These are phyloP conservation scores for Coniophora puteana DNA, from an alignment of 1,284 basidiomycete species.

Conservation along the genomic window DNA sequence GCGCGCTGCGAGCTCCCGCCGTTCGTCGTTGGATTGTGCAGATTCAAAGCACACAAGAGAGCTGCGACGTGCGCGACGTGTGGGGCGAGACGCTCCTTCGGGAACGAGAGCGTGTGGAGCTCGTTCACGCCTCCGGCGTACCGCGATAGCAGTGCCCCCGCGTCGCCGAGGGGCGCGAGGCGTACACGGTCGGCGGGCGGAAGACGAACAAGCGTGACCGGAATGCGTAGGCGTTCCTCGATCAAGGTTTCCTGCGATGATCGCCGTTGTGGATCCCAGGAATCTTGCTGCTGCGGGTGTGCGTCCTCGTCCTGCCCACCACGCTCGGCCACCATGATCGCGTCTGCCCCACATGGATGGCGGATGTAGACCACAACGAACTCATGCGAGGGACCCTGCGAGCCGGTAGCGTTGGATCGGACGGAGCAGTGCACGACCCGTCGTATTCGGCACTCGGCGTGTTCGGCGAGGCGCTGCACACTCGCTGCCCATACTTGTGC, in stretches of 20 bases:
- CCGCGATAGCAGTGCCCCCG: slow-evolving; percentile 3
- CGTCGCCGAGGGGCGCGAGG: slow-evolving; percentile 7
- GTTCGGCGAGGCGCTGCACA: slow-evolving; percentile 7
- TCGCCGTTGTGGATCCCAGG: too few relatives aligned
- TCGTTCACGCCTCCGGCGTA: slow-evolving; percentile 5
- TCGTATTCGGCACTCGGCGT: slow-evolving; percentile 9
- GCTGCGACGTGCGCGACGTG: slow-evolving; percentile 13
- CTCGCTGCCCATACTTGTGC: slow-evolving; percentile 7
- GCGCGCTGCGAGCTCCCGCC: neutral
- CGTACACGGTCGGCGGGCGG: slow-evolving; percentile 6
- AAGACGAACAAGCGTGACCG: too few relatives aligned
- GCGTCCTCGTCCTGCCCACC: slow-evolving; percentile 1
- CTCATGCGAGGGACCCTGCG: slow-evolving; percentile 4
- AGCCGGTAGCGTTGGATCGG: neutral
- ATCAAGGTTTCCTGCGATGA: neutral
- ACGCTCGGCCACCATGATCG: slow-evolving; percentile 8
- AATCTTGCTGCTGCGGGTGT: neutral
- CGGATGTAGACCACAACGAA: slow-evolving; percentile 12
- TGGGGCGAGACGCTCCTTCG: slow-evolving; percentile 9
- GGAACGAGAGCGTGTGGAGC: slow-evolving; percentile 10
- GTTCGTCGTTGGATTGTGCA: slow-evolving; percentile 3
- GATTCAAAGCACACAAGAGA: slow-evolving; percentile 7
- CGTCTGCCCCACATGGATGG: slow-evolving; percentile 11
- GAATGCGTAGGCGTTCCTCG: neutral
- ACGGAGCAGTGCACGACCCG: slow-evolving; percentile 14